Base-by-base conservation (phyloP, 768 basidiomycete genomes). In the Stropharia rugosoannulata region DNA sequence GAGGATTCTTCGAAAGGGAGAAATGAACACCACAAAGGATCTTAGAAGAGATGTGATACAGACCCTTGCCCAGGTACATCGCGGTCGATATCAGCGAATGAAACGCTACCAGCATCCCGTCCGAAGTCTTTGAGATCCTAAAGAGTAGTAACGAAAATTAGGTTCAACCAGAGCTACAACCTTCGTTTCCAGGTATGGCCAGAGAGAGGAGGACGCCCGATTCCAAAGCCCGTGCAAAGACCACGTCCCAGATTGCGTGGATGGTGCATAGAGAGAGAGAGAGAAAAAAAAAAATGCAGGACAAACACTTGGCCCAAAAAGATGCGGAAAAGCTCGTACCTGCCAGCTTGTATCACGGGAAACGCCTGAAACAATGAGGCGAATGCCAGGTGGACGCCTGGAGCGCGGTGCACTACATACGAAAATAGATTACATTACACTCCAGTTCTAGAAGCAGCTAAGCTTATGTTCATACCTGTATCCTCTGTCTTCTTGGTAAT, bases 111-210 rank as follows among this genome's bases (percentile, higher is more conserved):
- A 48, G 91, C 92, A 66, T 93, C 88, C 58, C 96, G 92, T 63
- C 95, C 96, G 59, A 95, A 98, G 68, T 98, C 96, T 74, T 98
- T 98, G 70, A 98, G 77, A 70, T 98, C 96, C 96, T 98, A 80
- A 1, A 66, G 70, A 66, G 73, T 68, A 71, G 73, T 63, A 72
- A 70, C 67, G 68, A 74, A 68, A 66, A 73, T 80, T 64, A 80
- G 77, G 71, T 70, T 70, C 69, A 68, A 58, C 52, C 60, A 54
- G 52, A 51, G 51, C 36, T 55, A 47, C 25, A 52, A 39, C 41
- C 43, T 55, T 37, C 49, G 57, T 38, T 57, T 49, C 54, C n/a
- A 59, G 41, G 54, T 45, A 41, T 16, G 54, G 48, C 51, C 54
- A 56, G 43, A 25, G 18, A 47, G 54, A 39, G 29, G 38, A 51